Evolutionary conservation across 2,329 filamentous ascomycete genomes (phyloP).

Genomic region (Aschersonia sp.): DNA sequence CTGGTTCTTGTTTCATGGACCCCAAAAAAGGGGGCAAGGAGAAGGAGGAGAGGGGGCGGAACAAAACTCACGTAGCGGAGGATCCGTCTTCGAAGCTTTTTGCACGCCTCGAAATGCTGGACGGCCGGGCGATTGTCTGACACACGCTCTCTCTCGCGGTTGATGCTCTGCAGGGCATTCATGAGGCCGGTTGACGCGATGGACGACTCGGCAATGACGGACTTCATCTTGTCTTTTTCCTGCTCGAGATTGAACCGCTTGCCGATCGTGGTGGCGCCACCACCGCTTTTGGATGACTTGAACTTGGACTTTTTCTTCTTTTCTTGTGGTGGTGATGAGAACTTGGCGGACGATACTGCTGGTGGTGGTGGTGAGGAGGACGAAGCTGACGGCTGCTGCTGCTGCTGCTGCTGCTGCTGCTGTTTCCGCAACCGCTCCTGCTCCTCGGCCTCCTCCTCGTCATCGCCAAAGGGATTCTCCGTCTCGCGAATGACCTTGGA

Average conservation of each 20-base stretch:
- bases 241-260: slow-evolving; percentile 69
- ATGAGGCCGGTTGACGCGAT: slow-evolving; percentile 83
- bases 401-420: no score
- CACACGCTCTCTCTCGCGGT: slow-evolving; percentile 75
- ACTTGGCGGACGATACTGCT: slow-evolving; percentile 9
- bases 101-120: slow-evolving; percentile 72
- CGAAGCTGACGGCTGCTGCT: background rate
- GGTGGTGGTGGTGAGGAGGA: slow-evolving; percentile 13
- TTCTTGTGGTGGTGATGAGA: background rate
- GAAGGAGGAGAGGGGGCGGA: background rate
- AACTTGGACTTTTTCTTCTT: slow-evolving; percentile 37
- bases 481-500: slow-evolving; percentile 77
- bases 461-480: slow-evolving; percentile 54
- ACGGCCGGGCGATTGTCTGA: slow-evolving; percentile 69
- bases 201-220: slow-evolving; percentile 76
- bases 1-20: no score
- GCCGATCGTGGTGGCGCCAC: slow-evolving; percentile 28
- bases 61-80: slow-evolving; percentile 51
- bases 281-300: background rate
- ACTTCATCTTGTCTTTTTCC: slow-evolving; percentile 77
- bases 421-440: slow-evolving; percentile 9
- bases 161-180: slow-evolving; percentile 80
- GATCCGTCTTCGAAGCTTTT: slow-evolving; percentile 68
- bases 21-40: background rate
- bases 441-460: slow-evolving; percentile 40